phyloP scores from a whole-genome alignment of 2,329 filamentous ascomycete species.

The Pseudogymnoascus sp. region DNA sequence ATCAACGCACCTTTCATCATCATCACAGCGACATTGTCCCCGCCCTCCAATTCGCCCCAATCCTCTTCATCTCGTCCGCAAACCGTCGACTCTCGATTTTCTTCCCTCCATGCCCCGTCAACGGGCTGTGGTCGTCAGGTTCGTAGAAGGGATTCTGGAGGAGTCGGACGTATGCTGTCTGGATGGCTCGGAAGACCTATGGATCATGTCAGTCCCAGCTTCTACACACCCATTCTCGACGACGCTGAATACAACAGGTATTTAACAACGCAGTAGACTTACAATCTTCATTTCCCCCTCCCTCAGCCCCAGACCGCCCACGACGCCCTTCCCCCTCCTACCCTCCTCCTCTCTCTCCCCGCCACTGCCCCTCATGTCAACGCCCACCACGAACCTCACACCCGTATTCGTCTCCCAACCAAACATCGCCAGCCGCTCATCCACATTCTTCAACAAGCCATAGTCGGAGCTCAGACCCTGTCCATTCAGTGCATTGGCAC shows the following conservation, averaged over 20 bases:
- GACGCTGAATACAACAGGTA: neutral
- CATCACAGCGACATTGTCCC: slow-evolving; percentile 34
- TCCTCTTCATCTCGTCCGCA: slow-evolving; percentile 70
- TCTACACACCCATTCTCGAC: neutral
- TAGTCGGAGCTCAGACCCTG: slow-evolving; percentile 67
- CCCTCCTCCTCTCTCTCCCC: slow-evolving; percentile 14
- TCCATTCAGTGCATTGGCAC: slow-evolving; percentile 49
- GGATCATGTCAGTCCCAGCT: slow-evolving; percentile 13
- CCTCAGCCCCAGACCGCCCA: slow-evolving; percentile 56
- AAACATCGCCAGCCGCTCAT: slow-evolving; percentile 88
- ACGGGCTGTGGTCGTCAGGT: slow-evolving; percentile 71
- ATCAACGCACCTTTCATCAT: neutral
- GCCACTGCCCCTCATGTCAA: slow-evolving; percentile 74
- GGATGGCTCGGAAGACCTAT: slow-evolving; percentile 79
- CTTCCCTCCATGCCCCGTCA: slow-evolving; percentile 45
- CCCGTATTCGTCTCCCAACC: slow-evolving; percentile 96
- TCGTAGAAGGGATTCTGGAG: slow-evolving; percentile 93
- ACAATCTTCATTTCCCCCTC: slow-evolving; percentile 84
- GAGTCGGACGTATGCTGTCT: slow-evolving; percentile 81
- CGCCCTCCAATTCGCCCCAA: slow-evolving; percentile 78
- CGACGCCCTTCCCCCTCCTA: slow-evolving; percentile 25
- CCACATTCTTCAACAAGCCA: slow-evolving; percentile 83
- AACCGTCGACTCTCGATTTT: slow-evolving; percentile 79
- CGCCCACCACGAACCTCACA: slow-evolving; percentile 79
- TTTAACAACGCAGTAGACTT: slow-evolving; percentile 26